phyloP scores from a whole-genome alignment of 768 basidiomycete genomes.

The Tephrocybe sp. region DNA sequence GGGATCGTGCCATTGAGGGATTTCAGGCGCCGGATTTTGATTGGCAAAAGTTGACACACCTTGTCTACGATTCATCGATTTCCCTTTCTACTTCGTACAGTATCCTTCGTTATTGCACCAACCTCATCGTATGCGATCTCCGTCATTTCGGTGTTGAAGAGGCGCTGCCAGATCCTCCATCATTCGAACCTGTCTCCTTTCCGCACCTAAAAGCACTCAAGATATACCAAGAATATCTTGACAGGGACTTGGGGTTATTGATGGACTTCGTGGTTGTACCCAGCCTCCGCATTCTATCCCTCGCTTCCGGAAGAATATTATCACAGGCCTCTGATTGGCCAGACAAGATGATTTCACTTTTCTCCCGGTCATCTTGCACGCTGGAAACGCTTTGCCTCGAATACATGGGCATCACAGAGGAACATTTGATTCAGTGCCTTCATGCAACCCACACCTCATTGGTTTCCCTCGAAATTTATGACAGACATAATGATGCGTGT shows the following conservation, averaged over 20 bases:
- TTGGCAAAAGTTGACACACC: constrained; percentile 20
- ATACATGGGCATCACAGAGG: constrained; percentile 19
- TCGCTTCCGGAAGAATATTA: constrained; percentile 20
- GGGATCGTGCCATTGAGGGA: constrained; percentile 16
- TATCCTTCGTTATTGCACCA: constrained; percentile 20
- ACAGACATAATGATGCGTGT: constrained; percentile 14
- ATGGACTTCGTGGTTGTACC: constrained; percentile 20
- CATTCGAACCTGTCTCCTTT: constrained; percentile 9
- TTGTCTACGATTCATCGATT: constrained; percentile 21
- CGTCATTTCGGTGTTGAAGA: constrained; percentile 17
- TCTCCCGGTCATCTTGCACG: constrained; percentile 14
- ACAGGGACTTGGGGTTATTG: constrained; percentile 20
- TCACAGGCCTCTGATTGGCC: constrained; percentile 17
- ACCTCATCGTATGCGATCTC: constrained; percentile 16
- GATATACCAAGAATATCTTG: constrained; percentile 21
- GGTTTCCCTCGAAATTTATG: constrained; percentile 18
- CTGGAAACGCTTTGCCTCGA: constrained; percentile 20
- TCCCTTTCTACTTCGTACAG: constrained; percentile 16
- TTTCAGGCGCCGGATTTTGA: constrained; percentile 12
- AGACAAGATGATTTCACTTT: constrained; percentile 15
- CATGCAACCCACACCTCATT: constrained; percentile 13
- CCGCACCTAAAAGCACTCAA: constrained; percentile 16
- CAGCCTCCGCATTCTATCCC: constrained; percentile 12
- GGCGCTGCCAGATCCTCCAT: constrained; percentile 1
- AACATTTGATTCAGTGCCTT: constrained; percentile 19